A percentile compares a stretch with the other conserved stretches of the same genome.
Evolutionary conservation across 331 rosid species (phyloP).

Genomic region (Quercus tomentella): DNA sequence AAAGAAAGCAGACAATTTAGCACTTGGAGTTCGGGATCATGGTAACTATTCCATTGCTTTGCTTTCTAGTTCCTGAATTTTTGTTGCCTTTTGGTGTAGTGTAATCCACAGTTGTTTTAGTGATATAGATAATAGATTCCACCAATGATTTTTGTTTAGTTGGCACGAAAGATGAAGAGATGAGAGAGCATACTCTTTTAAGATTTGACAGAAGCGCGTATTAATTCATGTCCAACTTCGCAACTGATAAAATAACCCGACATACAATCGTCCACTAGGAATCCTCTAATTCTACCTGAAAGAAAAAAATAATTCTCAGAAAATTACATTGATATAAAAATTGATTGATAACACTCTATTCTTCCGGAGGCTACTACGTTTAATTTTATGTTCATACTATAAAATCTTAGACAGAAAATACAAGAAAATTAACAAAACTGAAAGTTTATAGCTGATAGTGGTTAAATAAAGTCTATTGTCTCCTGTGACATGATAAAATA

Average conservation of each 20-base stretch:
- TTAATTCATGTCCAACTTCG: too few species aligned
- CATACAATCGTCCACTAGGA: background rate
- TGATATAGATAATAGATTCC: background rate
- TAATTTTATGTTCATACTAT: too few species aligned
- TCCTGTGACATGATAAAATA: too few species aligned
- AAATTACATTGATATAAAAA: too few species aligned
- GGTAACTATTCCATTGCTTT: background rate
- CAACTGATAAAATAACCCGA: too few species aligned
- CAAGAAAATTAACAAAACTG: too few species aligned
- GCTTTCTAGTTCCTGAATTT: background rate
- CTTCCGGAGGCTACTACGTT: too few species aligned
- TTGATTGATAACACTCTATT: too few species aligned
- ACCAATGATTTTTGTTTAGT: background rate
- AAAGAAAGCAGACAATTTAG: conserved; percentile 29
- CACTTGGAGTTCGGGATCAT: conserved; percentile 51
- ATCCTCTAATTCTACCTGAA: background rate
- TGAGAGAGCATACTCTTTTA: background rate
- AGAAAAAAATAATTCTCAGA: too few species aligned
- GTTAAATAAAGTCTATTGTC: too few species aligned
- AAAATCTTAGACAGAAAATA: too few species aligned
- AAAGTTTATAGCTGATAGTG: too few species aligned
- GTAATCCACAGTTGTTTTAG: background rate
- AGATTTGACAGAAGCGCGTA: background rate
- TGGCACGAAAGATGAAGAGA: background rate
- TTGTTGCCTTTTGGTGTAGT: background rate